A percentile compares a stretch with the other conserved stretches of the same genome.
Conservation (phyloP, 495 filamentous ascomycete species). For the Amphirosellinia nigrospora region DNA sequence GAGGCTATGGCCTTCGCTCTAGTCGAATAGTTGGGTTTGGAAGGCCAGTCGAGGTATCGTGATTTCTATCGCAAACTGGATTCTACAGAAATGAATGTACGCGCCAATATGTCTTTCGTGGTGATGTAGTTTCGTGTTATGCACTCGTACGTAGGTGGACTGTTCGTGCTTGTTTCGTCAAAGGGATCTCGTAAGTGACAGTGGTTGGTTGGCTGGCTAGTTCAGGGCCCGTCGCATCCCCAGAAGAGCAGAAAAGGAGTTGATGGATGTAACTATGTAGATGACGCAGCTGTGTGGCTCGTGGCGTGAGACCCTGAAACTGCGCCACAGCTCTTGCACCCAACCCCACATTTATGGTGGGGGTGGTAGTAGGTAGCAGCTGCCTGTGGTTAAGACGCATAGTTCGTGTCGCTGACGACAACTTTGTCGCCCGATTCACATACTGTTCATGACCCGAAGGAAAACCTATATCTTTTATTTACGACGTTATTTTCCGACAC, state of each 20-base stretch:
- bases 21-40: not conserved
- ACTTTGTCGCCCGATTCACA: constrained; percentile 21
- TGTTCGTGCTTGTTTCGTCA: not conserved
- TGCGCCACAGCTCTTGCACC: constrained; percentile 11
- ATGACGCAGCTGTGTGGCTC: constrained; percentile 27
- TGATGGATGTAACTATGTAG: constrained; percentile 9
- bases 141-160: not conserved
- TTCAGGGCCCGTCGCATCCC: not conserved
- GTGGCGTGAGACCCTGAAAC: not conserved
- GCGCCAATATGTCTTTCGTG: not conserved
- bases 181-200: not conserved
- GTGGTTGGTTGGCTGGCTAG: constrained; percentile 2
- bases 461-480: constrained; percentile 7
- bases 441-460: not conserved
- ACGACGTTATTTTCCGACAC: not conserved
- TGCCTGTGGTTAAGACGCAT: not conserved
- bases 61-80: not conserved
- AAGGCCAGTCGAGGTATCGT: not conserved
- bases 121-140: not conserved
- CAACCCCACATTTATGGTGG: constrained; percentile 22
- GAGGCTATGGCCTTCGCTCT: not conserved
- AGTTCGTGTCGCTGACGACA: constrained; percentile 19
- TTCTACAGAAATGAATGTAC: not conserved
- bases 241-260: constrained; percentile 23
- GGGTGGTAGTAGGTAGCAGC: too few relatives aligned